Conservation (phyloP, 352 stramenopile species). For the Pythium myriotylum region DNA sequence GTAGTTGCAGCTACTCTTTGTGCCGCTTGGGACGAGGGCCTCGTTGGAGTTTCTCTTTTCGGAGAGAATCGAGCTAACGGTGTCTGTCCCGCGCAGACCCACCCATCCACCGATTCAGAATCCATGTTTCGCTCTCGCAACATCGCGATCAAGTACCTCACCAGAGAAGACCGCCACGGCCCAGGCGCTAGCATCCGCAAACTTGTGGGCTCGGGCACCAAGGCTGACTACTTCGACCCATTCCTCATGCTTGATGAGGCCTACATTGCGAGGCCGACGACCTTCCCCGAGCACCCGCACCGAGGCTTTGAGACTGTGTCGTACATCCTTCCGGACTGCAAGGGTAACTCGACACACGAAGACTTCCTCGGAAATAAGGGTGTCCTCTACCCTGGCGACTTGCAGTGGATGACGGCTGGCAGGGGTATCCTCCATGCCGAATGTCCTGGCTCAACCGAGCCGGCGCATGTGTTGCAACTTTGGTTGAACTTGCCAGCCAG, state of each 20-base stretch:
- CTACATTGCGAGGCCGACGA: constrained; percentile 41
- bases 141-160: too few species aligned
- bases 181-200: too few species aligned
- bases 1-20: too few species aligned
- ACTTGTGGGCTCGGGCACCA: too few species aligned
- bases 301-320: constrained; percentile 89
- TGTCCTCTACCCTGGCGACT: constrained; percentile 33
- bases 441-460: constrained; percentile 28
- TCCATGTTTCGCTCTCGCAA: too few species aligned
- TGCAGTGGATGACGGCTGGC: constrained; percentile 48
- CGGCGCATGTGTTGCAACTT: constrained; percentile 37
- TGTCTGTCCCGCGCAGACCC: too few species aligned
- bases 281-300: constrained; percentile 87
- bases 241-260: constrained; percentile 45
- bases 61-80: too few species aligned
- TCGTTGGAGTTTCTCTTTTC: too few species aligned
- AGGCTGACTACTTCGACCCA: constrained; percentile 31
- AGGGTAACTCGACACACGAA: constrained; percentile 78
- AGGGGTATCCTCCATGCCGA: constrained; percentile 39
- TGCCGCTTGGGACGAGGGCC: too few species aligned
- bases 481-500: constrained; percentile 42
- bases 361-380: constrained; percentile 61
- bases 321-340: constrained; percentile 59
- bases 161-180: too few species aligned
- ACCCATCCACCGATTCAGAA: too few species aligned